These are phyloP conservation scores for Naumovozyma baii DNA, from an alignment of 805 yeast species.

Conservation along the genomic window DNA sequence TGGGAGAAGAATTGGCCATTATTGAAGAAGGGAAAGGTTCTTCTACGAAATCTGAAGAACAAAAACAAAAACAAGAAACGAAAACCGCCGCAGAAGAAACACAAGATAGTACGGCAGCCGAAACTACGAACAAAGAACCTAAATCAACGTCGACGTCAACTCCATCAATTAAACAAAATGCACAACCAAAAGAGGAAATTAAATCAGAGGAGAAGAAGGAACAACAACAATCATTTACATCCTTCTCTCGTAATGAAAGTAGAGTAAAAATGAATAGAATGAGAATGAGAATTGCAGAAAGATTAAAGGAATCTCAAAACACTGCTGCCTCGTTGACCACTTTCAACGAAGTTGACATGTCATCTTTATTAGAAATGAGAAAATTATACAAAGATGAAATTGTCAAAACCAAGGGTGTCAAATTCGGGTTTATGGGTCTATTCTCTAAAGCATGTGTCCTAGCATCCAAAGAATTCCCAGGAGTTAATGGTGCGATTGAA, in stretches of 20 bases:
- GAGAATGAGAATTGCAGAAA: slow-evolving; percentile 97
- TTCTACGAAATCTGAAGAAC: slow-evolving; percentile 39
- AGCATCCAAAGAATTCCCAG: slow-evolving; percentile 91
- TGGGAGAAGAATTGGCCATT: slow-evolving; percentile 84
- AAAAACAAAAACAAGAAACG: slow-evolving; percentile 25
- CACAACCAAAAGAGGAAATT: slow-evolving; percentile 24
- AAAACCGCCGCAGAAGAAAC: slow-evolving; percentile 27
- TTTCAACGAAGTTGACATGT: slow-evolving; percentile 96
- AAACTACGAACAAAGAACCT: slow-evolving; percentile 23
- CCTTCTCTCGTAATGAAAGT: slow-evolving; percentile 76
- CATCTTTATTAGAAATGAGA: slow-evolving; percentile 84
- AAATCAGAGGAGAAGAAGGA: slow-evolving; percentile 15
- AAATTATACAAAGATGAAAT: slow-evolving; percentile 94
- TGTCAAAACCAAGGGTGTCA: slow-evolving; percentile 84
- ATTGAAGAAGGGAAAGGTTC: slow-evolving; percentile 74
- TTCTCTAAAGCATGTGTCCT: slow-evolving; percentile 87
- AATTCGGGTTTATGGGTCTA: slow-evolving; percentile 98
- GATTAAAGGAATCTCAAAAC: slow-evolving; percentile 98
- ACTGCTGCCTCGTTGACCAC: slow-evolving; percentile 97
- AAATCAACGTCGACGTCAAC: slow-evolving; percentile 9
- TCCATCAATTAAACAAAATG: slow-evolving; percentile 16
- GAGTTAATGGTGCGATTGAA: slow-evolving; percentile 92
- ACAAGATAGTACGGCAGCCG: slow-evolving; percentile 15
- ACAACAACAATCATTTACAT: slow-evolving; percentile 31
- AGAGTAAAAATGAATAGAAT: slow-evolving; percentile 98